phyloP scores from a whole-genome alignment of 768 basidiomycete genomes.

The Mycena polygramma region DNA sequence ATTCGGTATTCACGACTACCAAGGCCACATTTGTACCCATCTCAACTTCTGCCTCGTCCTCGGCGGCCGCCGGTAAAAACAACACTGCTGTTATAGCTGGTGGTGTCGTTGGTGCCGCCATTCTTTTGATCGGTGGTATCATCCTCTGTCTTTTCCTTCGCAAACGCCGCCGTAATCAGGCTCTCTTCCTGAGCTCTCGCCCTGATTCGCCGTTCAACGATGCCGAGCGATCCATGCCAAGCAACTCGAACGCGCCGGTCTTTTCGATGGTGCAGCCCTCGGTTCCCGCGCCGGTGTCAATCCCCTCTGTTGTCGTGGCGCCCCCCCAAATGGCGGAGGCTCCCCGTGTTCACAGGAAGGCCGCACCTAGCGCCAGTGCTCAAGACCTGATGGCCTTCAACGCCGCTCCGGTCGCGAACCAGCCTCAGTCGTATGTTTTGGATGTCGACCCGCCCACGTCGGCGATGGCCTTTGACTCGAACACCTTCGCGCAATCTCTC shows the following conservation, averaged over 20 bases:
- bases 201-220: slow-evolving; percentile 32
- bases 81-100: slow-evolving; percentile 10
- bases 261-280: slow-evolving; percentile 34
- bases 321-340: slow-evolving; percentile 16
- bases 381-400: slow-evolving; percentile 10
- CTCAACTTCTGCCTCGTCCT: not conserved
- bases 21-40: slow-evolving; percentile 11
- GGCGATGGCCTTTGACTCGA: slow-evolving; percentile 29
- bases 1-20: not conserved
- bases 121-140: slow-evolving; percentile 19
- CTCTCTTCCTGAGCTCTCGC: slow-evolving; percentile 36
- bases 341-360: slow-evolving; percentile 29
- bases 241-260: slow-evolving; percentile 17
- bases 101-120: slow-evolving; percentile 14
- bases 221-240: slow-evolving; percentile 22
- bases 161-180: slow-evolving; percentile 31
- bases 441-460: slow-evolving; percentile 32
- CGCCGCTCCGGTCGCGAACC: not conserved
- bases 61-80: slow-evolving; percentile 14
- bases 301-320: slow-evolving; percentile 32
- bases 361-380: slow-evolving; percentile 19
- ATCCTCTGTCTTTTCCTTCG: slow-evolving; percentile 35
- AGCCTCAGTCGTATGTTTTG: slow-evolving; percentile 23
- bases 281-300: not conserved
- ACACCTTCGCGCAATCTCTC: slow-evolving; percentile 32